phyloP scores from a whole-genome alignment of 495 filamentous ascomycete species.

The Neurospora sp. region DNA sequence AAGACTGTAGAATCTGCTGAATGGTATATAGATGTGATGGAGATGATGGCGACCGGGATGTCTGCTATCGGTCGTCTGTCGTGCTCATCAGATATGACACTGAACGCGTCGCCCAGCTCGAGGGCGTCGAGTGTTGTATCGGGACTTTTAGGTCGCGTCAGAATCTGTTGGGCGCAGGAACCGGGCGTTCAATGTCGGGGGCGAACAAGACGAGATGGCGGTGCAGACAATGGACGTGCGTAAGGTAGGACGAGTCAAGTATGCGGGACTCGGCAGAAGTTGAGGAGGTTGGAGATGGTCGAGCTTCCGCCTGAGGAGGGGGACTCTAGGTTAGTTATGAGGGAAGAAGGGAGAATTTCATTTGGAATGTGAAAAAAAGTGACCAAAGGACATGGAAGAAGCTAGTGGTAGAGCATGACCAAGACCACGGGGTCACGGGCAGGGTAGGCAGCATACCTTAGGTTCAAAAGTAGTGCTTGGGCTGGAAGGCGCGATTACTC shows the following conservation, averaged over 20 bases:
- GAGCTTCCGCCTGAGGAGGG: not conserved
- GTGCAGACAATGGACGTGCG: not conserved
- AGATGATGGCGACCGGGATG: not conserved
- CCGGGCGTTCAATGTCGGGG: not conserved
- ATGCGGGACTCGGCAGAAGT: not conserved
- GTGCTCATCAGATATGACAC: not conserved
- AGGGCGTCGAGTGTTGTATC: not conserved
- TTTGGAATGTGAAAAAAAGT: not conserved
- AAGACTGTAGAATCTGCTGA: not conserved
- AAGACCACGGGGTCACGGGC: not conserved
- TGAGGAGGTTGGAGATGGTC: not conserved
- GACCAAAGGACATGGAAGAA: not conserved
- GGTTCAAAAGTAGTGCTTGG: not conserved
- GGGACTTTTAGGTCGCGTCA: not conserved
- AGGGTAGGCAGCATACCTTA: not conserved
- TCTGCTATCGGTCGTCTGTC: not conserved
- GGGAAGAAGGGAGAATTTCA: not conserved
- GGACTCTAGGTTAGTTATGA: not conserved
- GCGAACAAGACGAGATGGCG: not conserved
- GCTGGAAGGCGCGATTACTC: not conserved
- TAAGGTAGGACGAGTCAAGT: not conserved
- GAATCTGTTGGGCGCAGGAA: not conserved
- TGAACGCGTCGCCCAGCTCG: not conserved
- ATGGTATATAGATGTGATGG: constrained; percentile 27
- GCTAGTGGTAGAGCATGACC: not conserved